Base-by-base conservation (phyloP, 352 stramenopile species). In the Aphanomyces invadans region DNA sequence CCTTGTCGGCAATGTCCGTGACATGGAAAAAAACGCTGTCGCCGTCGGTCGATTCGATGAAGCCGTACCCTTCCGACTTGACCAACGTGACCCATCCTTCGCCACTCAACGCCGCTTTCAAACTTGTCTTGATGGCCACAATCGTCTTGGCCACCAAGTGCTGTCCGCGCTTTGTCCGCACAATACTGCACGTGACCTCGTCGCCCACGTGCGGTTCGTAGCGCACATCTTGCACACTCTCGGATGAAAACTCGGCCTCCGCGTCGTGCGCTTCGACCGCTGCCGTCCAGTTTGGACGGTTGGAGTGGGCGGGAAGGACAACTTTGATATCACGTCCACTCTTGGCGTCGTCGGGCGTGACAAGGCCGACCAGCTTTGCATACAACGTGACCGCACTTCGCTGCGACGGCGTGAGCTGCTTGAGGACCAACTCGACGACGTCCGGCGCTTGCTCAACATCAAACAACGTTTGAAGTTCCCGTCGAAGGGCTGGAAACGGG, bases 11-110 rank as follows among this genome's bases (percentile, higher is more conserved):
- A 28, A 92, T 73, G 19, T 89, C 83, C 36, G 87, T 90, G 29
- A 92, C 73, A 69, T 89, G 83, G 71, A 92, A 92, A 67, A 87
- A 92, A 36, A 92, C 75, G 1, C 76, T 61, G 2, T 75, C 77
- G 12, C 74, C 28, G 1, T 63, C 67, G 11, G 72, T 75, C 33
- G 77, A 69, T 32, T 86, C 70, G 53, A 92, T 90, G 51, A 92
- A 92, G 5, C 83, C 83, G 62, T 89, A 92, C 4, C 80, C 80
- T 67, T 92, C 81, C 4, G 63, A 62, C 53, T 89, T 89, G 62
- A 90, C 60, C 15, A 73, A 66, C 4, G 80, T 73, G 49, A 92
- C 83, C 36, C 86, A 86, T 17, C 83, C 83, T 70, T 90, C 78
- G 9, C 68, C 73, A 33, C 68, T 76, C n/a, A n/a, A n/a, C n/a